phyloP scores from a whole-genome alignment of 495 filamentous ascomycete species.

The Neurospora sp. region DNA sequence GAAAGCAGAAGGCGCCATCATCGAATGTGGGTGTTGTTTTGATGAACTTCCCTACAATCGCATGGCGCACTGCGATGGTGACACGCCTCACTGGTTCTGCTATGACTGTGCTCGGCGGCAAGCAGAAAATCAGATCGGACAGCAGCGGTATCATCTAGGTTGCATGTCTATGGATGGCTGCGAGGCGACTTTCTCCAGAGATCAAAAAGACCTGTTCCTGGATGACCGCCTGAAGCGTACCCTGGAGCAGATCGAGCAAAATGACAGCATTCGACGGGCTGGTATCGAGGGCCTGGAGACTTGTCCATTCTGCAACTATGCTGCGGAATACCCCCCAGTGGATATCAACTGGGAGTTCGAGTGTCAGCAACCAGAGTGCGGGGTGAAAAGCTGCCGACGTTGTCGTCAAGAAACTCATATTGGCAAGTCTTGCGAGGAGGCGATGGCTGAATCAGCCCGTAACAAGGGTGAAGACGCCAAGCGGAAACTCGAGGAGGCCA shows the following conservation, averaged over 20 bases:
- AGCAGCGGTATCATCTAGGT: slow-evolving; percentile 47
- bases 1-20: slow-evolving; percentile 37
- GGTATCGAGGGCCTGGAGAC: slow-evolving; percentile 54
- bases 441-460: slow-evolving; percentile 27
- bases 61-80: slow-evolving; percentile 55
- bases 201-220: slow-evolving; percentile 46
- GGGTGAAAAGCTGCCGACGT: slow-evolving; percentile 58
- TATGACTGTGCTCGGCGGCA: slow-evolving; percentile 49
- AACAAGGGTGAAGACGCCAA: slow-evolving; percentile 48
- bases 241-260: slow-evolving; percentile 59
- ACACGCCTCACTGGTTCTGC: slow-evolving; percentile 52
- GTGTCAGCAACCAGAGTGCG: slow-evolving; percentile 58
- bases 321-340: slow-evolving; percentile 56
- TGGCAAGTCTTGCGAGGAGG: slow-evolving; percentile 63
- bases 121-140: slow-evolving; percentile 59
- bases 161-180: slow-evolving; percentile 45
- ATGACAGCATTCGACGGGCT: slow-evolving; percentile 54
- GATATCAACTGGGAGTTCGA: slow-evolving; percentile 67
- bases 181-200: slow-evolving; percentile 27
- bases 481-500: slow-evolving; percentile 70
- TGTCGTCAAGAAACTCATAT: slow-evolving; percentile 67
- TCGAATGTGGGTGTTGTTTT: slow-evolving; percentile 66
- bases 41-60: slow-evolving; percentile 52
- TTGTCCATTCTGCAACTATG: slow-evolving; percentile 80
- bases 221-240: slow-evolving; percentile 43